phyloP scores from a whole-genome alignment of 768 basidiomycete genomes.

The Phanerodontia chrysosporium region DNA sequence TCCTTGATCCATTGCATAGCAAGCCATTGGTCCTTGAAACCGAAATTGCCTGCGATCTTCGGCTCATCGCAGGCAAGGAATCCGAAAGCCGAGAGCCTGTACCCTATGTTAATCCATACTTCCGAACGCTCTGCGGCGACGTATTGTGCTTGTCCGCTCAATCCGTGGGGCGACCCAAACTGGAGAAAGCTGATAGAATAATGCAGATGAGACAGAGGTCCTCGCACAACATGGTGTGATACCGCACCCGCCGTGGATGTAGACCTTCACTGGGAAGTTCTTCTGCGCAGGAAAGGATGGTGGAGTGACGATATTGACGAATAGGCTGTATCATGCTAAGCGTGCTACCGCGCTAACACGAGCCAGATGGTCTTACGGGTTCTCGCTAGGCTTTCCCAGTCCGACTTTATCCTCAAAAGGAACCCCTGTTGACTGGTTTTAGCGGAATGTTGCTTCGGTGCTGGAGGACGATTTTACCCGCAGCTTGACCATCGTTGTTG shows the following conservation, averaged over 20 bases:
- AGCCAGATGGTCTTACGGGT: slow-evolving; percentile 43
- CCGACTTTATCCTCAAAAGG: slow-evolving; percentile 60
- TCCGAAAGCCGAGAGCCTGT: slow-evolving; percentile 72
- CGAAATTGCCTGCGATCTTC: slow-evolving; percentile 65
- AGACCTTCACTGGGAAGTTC: slow-evolving; percentile 63
- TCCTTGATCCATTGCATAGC: slow-evolving; percentile 68
- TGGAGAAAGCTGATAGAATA: slow-evolving; percentile 83
- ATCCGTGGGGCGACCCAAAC: slow-evolving; percentile 68
- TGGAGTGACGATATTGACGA: slow-evolving; percentile 61
- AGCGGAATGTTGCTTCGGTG: background rate
- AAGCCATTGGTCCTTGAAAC: slow-evolving; percentile 83
- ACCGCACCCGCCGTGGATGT: slow-evolving; percentile 76
- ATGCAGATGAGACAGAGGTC: too few relatives aligned
- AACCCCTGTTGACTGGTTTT: slow-evolving; percentile 30
- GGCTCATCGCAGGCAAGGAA: slow-evolving; percentile 68
- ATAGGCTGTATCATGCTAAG: too few relatives aligned
- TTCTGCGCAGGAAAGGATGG: slow-evolving; percentile 42
- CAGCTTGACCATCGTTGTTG: slow-evolving; percentile 58
- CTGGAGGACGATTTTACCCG: slow-evolving; percentile 31
- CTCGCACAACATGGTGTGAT: too few relatives aligned
- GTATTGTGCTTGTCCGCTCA: slow-evolving; percentile 62
- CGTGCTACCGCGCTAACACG: too few relatives aligned
- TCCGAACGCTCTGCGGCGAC: slow-evolving; percentile 59
- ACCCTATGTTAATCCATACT: slow-evolving; percentile 75
- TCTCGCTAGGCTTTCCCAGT: slow-evolving; percentile 62